phyloP scores from a whole-genome alignment of 2,329 filamentous ascomycete species.

The Microdochium trichocladiopsis region DNA sequence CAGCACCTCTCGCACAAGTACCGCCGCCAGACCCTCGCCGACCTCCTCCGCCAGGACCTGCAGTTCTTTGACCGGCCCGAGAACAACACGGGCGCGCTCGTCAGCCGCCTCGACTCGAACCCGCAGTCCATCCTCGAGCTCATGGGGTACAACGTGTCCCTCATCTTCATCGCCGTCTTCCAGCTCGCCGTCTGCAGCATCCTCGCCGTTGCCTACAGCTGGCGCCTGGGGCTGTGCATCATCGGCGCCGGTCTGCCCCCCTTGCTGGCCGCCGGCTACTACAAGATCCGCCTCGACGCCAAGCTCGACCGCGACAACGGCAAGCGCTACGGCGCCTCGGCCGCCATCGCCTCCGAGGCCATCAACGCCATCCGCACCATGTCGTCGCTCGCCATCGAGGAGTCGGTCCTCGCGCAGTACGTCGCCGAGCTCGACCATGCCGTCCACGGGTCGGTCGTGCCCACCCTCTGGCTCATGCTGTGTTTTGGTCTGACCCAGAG shows the following conservation, averaged over 20 bases:
- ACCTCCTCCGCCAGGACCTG: slow-evolving; percentile 31
- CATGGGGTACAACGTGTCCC: slow-evolving; percentile 31
- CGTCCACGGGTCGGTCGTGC: slow-evolving; percentile 1
- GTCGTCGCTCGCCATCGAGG: slow-evolving; percentile 28
- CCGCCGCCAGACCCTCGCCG: slow-evolving; percentile 18
- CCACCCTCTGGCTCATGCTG: slow-evolving; percentile 13
- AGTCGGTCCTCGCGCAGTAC: slow-evolving; percentile 23
- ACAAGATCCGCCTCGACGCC: slow-evolving; percentile 34
- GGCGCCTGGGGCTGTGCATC: slow-evolving; percentile 36
- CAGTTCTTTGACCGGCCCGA: slow-evolving; percentile 25
- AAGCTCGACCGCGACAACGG: slow-evolving; percentile 27
- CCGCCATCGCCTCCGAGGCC: slow-evolving; percentile 37
- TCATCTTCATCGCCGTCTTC: slow-evolving; percentile 32
- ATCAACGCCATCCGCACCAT: slow-evolving; percentile 37
- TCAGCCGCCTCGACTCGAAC: slow-evolving; percentile 19
- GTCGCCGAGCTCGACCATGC: slow-evolving; percentile 18
- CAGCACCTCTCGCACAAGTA: slow-evolving; percentile 27
- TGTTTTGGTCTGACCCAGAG: slow-evolving; percentile 19
- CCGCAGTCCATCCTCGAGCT: slow-evolving; percentile 37
- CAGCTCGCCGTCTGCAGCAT: slow-evolving; percentile 30
- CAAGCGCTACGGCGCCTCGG: slow-evolving; percentile 28
- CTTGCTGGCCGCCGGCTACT: slow-evolving; percentile 29
- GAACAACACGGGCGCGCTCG: slow-evolving; percentile 24
- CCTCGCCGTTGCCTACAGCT: slow-evolving; percentile 31
- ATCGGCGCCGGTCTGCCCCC: slow-evolving; percentile 32